Evolutionary conservation across 1,284 basidiomycete genomes (phyloP).

Genomic region (Cutaneotrichosporon spelunceum): DNA sequence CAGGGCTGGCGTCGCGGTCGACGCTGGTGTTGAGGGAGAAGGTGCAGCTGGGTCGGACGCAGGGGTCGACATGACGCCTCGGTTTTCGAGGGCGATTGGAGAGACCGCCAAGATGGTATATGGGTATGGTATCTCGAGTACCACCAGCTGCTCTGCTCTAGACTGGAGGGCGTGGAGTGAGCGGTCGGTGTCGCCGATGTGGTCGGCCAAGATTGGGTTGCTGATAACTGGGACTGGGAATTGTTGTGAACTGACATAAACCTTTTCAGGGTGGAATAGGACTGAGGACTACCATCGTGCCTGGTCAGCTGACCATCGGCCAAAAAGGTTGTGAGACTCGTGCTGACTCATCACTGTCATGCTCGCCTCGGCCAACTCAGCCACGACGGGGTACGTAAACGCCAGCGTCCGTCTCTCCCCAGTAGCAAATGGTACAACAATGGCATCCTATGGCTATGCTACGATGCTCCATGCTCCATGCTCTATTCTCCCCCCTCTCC

Average conservation of each 20-base stretch:
- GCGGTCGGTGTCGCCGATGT: neutral
- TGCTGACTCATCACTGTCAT: neutral
- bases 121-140: neutral
- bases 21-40: neutral
- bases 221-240: neutral
- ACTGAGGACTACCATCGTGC: neutral
- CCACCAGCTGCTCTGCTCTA: neutral
- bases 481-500: no score
- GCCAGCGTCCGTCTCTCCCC: neutral
- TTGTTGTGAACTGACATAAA: neutral
- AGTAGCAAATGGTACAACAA: neutral
- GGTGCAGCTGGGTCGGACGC: neutral
- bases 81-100: neutral
- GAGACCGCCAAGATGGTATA: neutral
- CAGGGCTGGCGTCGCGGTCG: neutral
- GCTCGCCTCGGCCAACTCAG: neutral
- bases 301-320: neutral
- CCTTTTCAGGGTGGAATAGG: conserved; percentile 1
- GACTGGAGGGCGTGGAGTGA: neutral
- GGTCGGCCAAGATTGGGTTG: neutral
- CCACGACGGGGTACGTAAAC: neutral
- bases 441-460: neutral
- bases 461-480: neutral
- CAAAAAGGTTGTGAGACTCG: neutral
- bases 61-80: neutral